phyloP scores from a whole-genome alignment of 441 rosid genomes.

The Kokia cookei region DNA sequence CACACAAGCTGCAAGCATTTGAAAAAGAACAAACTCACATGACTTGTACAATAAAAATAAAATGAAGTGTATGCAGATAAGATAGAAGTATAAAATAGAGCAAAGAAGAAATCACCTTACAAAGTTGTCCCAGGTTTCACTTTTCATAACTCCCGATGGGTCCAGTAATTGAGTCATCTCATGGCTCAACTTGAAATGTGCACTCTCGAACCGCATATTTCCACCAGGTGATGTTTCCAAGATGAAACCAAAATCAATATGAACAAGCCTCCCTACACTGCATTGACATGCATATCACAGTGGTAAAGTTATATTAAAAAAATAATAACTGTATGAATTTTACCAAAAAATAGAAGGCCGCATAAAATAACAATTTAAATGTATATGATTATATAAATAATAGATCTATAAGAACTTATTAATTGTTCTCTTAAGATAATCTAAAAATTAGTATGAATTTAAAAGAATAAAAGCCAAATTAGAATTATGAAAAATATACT shows the following conservation, averaged over 20 bases:
- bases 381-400: not conserved
- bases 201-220: conserved; percentile 97
- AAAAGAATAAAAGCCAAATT: too few relatives aligned
- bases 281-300: conserved; percentile 16
- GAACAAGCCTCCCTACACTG: conserved; percentile 92
- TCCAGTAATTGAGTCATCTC: conserved; percentile 98
- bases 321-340: not conserved
- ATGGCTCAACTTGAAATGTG: conserved; percentile 97
- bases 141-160: conserved; percentile 93
- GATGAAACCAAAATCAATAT: conserved; percentile 95
- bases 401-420: not conserved
- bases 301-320: not conserved
- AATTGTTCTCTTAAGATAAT: not conserved
- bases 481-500: not conserved
- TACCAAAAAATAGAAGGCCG: not conserved
- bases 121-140: conserved; percentile 82
- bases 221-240: conserved; percentile 96
- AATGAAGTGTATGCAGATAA: not conserved
- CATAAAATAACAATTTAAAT: not conserved
- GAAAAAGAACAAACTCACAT: not conserved
- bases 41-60: not conserved
- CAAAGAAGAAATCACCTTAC: conserved; percentile 46
- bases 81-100: not conserved
- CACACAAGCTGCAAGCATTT: conserved; percentile 57
- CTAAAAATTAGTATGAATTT: too few relatives aligned